Evolutionary conservation across 352 stramenopile species (phyloP).

Genomic region (Aphanomyces invadans): DNA sequence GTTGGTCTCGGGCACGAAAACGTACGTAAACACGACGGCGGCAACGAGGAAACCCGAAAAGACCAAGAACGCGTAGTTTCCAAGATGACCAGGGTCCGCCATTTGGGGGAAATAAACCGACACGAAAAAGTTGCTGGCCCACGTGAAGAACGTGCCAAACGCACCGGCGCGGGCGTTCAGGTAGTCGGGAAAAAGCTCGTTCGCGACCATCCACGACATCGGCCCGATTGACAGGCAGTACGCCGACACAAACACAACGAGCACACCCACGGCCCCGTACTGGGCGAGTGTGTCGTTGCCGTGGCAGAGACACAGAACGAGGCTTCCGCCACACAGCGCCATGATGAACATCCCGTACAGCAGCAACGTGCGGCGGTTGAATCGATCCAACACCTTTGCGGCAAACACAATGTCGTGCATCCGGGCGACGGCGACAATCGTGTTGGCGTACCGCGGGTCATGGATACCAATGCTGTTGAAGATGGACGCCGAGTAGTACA

Average conservation of each 20-base stretch:
- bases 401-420: slow-evolving; percentile 43
- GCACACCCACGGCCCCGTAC: slow-evolving; percentile 5
- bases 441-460: slow-evolving; percentile 45
- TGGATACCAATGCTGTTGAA: slow-evolving; percentile 50
- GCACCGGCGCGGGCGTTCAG: slow-evolving; percentile 18
- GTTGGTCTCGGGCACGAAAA: slow-evolving; percentile 37
- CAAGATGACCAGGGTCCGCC: slow-evolving; percentile 27
- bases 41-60: slow-evolving; percentile 35
- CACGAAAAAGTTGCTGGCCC: slow-evolving; percentile 38
- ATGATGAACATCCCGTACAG: slow-evolving; percentile 20
- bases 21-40: slow-evolving; percentile 29
- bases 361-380: slow-evolving; percentile 33
- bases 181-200: slow-evolving; percentile 24
- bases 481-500: slow-evolving; percentile 59
- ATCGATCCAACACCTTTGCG: slow-evolving; percentile 32
- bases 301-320: slow-evolving; percentile 32
- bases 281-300: neutral
- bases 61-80: slow-evolving; percentile 32
- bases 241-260: slow-evolving; percentile 17
- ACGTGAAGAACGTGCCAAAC: slow-evolving; percentile 26
- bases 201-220: slow-evolving; percentile 11
- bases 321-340: slow-evolving; percentile 7
- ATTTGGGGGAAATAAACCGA: slow-evolving; percentile 39
- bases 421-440: slow-evolving; percentile 52
- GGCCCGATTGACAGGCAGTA: slow-evolving; percentile 33